These are phyloP conservation scores for Avena eriantha DNA, from an alignment of 176 grass and related monocot genomes.

Conservation along the genomic window DNA sequence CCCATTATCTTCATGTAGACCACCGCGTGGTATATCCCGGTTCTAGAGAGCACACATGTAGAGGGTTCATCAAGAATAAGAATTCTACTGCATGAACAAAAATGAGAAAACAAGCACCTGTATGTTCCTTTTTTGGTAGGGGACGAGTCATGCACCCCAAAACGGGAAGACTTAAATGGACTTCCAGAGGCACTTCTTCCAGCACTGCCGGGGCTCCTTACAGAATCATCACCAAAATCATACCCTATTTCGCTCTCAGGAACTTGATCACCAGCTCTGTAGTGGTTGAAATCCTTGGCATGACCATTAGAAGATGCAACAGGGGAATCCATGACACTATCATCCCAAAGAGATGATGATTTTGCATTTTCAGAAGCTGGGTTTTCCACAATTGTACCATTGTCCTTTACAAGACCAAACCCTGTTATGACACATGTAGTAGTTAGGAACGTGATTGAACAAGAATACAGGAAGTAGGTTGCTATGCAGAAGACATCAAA, in stretches of 20 bases:
- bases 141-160: constrained; percentile 62
- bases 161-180: constrained; percentile 79
- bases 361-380: constrained; percentile 59
- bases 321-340: constrained; percentile 63
- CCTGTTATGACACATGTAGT: constrained; percentile 57
- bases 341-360: constrained; percentile 75
- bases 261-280: constrained; percentile 49
- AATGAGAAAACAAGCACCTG: constrained; percentile 58
- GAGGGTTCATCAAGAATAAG: constrained; percentile 2
- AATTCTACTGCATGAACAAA: constrained; percentile 18
- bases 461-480: constrained; percentile 11
- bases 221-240: constrained; percentile 86
- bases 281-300: constrained; percentile 64
- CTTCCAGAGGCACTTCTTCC: constrained; percentile 88
- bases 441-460: constrained; percentile 23
- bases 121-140: constrained; percentile 74
- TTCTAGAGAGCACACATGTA: background rate
- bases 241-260: constrained; percentile 72
- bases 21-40: constrained; percentile 7
- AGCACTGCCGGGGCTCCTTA: constrained; percentile 66
- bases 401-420: constrained; percentile 82
- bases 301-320: constrained; percentile 80
- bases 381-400: constrained; percentile 68
- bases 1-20: constrained; percentile 20
- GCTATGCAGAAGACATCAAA: constrained; percentile 1